These are phyloP conservation scores for Pisolithus orientalis DNA, from an alignment of 768 basidiomycete genomes.

Conservation along the genomic window DNA sequence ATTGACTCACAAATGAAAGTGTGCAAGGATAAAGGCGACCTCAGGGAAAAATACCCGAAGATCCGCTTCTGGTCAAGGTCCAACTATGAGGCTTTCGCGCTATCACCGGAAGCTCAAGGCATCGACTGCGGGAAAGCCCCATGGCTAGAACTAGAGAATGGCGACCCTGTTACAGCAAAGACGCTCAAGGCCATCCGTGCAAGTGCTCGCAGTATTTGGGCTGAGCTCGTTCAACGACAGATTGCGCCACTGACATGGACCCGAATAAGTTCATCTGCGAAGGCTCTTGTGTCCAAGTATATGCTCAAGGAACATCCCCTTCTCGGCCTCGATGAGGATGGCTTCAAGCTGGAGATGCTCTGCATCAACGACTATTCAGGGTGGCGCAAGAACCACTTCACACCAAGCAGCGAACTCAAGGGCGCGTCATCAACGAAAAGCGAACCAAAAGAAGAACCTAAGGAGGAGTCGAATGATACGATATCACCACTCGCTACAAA, in stretches of 20 bases:
- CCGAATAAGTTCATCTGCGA: neutral
- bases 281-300: neutral
- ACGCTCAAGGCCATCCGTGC: neutral
- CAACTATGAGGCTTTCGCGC: neutral
- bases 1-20: neutral
- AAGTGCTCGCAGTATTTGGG: neutral
- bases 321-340: neutral
- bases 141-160: neutral
- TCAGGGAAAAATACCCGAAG: neutral
- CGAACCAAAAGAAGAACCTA: neutral
- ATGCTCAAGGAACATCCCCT: neutral
- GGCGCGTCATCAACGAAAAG: neutral
- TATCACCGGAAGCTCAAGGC: neutral
- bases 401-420: constrained; percentile 8
- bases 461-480: neutral
- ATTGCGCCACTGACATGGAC: neutral
- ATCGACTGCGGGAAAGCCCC: neutral
- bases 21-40: neutral
- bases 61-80: neutral
- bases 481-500: neutral
- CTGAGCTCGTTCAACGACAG: neutral
- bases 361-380: neutral
- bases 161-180: neutral
- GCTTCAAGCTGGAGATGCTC: neutral
- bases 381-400: neutral